Conservation (phyloP, 2,329 filamentous ascomycete genomes). For the Cytospora mali region DNA sequence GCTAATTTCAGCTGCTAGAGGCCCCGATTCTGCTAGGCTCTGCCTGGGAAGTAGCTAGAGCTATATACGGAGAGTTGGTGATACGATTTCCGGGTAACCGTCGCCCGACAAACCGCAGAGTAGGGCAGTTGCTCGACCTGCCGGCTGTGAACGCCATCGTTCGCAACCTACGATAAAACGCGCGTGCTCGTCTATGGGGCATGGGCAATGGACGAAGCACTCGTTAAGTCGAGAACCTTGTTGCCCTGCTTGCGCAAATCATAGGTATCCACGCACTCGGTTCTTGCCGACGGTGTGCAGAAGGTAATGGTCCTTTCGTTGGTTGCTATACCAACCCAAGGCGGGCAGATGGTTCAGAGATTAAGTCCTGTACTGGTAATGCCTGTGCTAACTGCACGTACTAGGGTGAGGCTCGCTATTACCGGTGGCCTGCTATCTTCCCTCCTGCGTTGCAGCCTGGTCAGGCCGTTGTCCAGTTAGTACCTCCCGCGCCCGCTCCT, state of each 20-base stretch:
- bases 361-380: not conserved
- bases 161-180: not conserved
- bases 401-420: not conserved
- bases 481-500: not conserved
- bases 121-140: not conserved
- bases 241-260: not conserved
- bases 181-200: not conserved
- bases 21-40: not conserved
- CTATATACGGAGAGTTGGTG: not conserved
- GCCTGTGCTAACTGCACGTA: not conserved
- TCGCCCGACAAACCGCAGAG: not conserved
- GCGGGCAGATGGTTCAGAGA: not conserved
- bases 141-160: not conserved
- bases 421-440: not conserved
- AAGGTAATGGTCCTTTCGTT: not conserved
- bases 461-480: not conserved
- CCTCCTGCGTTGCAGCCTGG: not conserved
- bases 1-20: not conserved
- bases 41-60: not conserved
- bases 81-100: not conserved
- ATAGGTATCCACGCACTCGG: not conserved
- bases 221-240: not conserved
- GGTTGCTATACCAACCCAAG: not conserved
- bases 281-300: not conserved
- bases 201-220: not conserved